Evolutionary conservation across 176 grass and related monocot genomes (phyloP).

Genomic region (Themeda triandra): DNA sequence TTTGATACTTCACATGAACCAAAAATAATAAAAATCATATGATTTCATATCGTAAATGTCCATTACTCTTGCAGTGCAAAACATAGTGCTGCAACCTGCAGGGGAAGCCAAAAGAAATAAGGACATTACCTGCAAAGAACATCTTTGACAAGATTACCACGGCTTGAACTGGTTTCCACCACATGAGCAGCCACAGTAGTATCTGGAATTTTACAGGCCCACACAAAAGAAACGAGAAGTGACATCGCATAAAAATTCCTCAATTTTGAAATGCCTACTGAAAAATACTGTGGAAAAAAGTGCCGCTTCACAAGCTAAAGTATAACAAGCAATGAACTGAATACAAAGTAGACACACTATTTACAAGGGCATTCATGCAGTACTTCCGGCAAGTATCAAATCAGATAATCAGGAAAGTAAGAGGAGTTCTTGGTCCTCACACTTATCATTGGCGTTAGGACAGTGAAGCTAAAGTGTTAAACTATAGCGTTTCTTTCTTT

Average conservation of each 20-base stretch:
- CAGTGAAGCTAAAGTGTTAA: neutral
- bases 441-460: neutral
- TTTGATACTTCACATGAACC: neutral
- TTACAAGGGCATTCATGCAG: neutral
- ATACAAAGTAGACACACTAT: neutral
- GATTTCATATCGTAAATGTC: neutral
- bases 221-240: neutral
- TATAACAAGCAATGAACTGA: neutral
- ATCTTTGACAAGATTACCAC: slow-evolving; percentile 84
- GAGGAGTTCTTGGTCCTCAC: neutral
- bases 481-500: neutral
- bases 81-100: neutral
- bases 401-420: neutral
- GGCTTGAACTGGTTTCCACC: slow-evolving; percentile 83
- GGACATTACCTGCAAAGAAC: slow-evolving; percentile 85
- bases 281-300: neutral
- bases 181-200: slow-evolving; percentile 79
- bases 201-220: slow-evolving; percentile 43
- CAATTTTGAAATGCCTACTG: neutral
- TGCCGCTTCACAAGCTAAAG: neutral
- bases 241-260: neutral
- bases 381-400: neutral
- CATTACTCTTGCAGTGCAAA: neutral
- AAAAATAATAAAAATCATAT: neutral
- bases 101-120: neutral